These are phyloP conservation scores for Naegleria fowleri DNA, from an alignment of 208 protist species.

Conservation along the genomic window DNA sequence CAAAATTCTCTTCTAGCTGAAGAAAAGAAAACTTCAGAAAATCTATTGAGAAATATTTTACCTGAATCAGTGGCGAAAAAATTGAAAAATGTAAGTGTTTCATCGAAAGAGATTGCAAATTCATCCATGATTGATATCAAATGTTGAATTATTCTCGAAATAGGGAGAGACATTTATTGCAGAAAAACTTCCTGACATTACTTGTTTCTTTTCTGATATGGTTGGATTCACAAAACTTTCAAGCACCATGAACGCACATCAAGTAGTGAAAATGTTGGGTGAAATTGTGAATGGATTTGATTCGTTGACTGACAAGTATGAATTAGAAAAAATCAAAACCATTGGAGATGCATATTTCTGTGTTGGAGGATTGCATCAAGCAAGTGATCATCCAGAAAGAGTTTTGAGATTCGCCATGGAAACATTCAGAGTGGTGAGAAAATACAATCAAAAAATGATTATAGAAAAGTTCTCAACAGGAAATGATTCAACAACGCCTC, in stretches of 20 bases:
- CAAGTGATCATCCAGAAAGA: neutral
- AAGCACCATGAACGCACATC: neutral
- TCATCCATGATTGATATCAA: no score
- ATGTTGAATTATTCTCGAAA: no score
- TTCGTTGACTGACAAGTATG: neutral
- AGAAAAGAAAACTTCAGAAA: conserved; percentile 26
- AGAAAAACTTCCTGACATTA: conserved; percentile 25
- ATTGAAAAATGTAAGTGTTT: neutral
- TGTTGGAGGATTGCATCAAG: neutral
- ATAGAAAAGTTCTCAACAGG: no score
- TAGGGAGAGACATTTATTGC: conserved; percentile 29
- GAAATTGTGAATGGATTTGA: conserved; percentile 26
- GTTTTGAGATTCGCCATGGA: neutral
- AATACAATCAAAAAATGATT: neutral
- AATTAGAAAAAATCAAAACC: conserved; percentile 36
- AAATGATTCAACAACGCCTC: no score
- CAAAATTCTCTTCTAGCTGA: neutral
- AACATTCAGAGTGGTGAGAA: neutral
- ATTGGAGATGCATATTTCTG: conserved; percentile 5
- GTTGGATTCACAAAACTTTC: conserved; percentile 30
- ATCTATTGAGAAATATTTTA: conserved; percentile 32
- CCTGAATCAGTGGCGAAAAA: conserved; percentile 2
- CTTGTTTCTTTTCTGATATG: conserved; percentile 28
- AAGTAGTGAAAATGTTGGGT: conserved; percentile 17
- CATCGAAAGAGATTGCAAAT: no score